These are phyloP conservation scores for Saccharomyces hybrid DNA, from an alignment of 1,139 yeast genomes.

Conservation along the genomic window DNA sequence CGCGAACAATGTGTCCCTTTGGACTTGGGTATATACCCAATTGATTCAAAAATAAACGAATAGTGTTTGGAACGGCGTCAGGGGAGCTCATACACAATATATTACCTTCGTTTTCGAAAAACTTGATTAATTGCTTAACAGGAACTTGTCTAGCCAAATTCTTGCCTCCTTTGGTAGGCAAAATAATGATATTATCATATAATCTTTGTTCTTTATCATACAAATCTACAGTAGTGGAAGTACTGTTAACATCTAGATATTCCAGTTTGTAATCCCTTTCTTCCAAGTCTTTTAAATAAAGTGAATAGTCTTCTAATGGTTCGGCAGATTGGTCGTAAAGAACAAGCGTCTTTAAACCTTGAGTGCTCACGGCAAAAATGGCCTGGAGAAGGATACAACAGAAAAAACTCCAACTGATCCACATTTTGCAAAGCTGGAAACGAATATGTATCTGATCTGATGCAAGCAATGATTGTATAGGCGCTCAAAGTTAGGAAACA, in stretches of 20 bases:
- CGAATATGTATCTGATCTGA: neutral
- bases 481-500: neutral
- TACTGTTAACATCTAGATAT: slow-evolving; percentile 20
- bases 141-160: slow-evolving; percentile 39
- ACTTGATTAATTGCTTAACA: slow-evolving; percentile 42
- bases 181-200: slow-evolving; percentile 48
- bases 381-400: neutral
- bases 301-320: slow-evolving; percentile 27
- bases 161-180: slow-evolving; percentile 38
- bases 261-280: slow-evolving; percentile 31
- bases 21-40: slow-evolving; percentile 84
- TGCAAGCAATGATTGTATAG: neutral
- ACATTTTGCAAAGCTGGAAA: neutral
- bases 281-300: slow-evolving; percentile 30
- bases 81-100: slow-evolving; percentile 54
- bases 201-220: slow-evolving; percentile 38
- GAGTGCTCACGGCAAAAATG: slow-evolving; percentile 7
- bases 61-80: slow-evolving; percentile 57
- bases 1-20: slow-evolving; percentile 56
- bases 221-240: slow-evolving; percentile 33
- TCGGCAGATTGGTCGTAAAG: slow-evolving; percentile 33
- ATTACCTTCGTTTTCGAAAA: slow-evolving; percentile 63
- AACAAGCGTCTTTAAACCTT: slow-evolving; percentile 31
- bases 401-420: neutral
- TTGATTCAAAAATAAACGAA: slow-evolving; percentile 64